These are phyloP conservation scores for Eucalyptus tenuipes DNA, from an alignment of 345 rosid species.

Conservation along the genomic window DNA sequence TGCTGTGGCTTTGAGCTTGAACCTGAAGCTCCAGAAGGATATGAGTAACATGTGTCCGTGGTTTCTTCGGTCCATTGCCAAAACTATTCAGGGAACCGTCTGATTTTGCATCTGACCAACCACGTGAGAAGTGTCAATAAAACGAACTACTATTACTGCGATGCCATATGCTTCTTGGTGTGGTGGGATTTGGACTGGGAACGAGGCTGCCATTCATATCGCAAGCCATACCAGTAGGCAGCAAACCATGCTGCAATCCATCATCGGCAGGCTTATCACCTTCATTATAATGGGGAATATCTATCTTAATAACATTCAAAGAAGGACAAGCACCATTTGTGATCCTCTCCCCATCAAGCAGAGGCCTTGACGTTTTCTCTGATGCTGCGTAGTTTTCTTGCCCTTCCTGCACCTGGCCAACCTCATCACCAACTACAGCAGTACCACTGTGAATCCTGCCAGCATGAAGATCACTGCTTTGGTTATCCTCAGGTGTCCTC, in stretches of 20 bases:
- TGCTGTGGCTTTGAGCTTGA: slow-evolving; percentile 33
- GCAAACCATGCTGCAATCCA: slow-evolving; percentile 18
- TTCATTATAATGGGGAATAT: slow-evolving; percentile 41
- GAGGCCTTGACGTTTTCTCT: neutral
- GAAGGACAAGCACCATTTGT: slow-evolving; percentile 11
- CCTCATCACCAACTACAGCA: slow-evolving; percentile 4
- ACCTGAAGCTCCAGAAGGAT: slow-evolving; percentile 66
- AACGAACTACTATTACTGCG: slow-evolving; percentile 45
- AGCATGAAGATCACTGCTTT: neutral
- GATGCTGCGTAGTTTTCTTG: neutral
- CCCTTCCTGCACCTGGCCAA: neutral
- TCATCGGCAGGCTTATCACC: slow-evolving; percentile 14
- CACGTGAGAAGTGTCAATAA: slow-evolving; percentile 34
- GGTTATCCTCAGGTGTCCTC: neutral
- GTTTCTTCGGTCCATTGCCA: slow-evolving; percentile 82
- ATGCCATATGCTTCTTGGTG: slow-evolving; percentile 74
- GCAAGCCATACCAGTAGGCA: slow-evolving; percentile 29
- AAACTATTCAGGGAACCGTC: slow-evolving; percentile 46
- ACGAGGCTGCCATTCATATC: slow-evolving; percentile 25
- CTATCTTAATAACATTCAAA: slow-evolving; percentile 31
- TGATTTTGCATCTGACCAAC: slow-evolving; percentile 66
- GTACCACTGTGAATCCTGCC: slow-evolving; percentile 9
- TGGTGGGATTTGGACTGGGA: slow-evolving; percentile 78
- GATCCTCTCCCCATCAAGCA: slow-evolving; percentile 16
- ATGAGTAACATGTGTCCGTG: slow-evolving; percentile 71